phyloP scores from a whole-genome alignment of 1,284 basidiomycete species.

The Cutaneotrichosporon mucoides region DNA sequence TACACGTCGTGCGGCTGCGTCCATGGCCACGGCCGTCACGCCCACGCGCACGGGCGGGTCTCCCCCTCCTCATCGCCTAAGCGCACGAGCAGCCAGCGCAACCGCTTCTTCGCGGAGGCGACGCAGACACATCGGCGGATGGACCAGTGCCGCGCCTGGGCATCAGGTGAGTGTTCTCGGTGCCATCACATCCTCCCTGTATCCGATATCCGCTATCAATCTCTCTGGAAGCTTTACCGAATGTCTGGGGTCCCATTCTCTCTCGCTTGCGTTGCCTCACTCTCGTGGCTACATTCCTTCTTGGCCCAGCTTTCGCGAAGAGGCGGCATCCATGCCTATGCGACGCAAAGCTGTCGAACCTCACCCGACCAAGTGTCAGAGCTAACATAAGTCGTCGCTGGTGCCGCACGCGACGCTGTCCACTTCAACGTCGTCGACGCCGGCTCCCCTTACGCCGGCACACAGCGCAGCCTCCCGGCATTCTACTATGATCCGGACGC shows the following conservation, averaged over 20 bases:
- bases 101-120: neutral
- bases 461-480: neutral
- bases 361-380: neutral
- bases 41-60: no score
- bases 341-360: no score
- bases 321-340: no score
- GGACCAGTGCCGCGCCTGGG: constrained; percentile 15
- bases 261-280: no score
- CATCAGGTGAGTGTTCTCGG: constrained; percentile 7
- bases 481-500: constrained; percentile 3
- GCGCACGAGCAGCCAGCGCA: neutral
- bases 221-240: no score
- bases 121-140: constrained; percentile 2
- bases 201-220: no score
- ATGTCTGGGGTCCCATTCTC: no score
- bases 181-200: neutral
- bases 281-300: no score
- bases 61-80: neutral
- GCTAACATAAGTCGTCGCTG: constrained; percentile 10
- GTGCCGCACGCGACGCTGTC: constrained; percentile 10
- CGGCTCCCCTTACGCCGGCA: neutral
- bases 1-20: constrained; percentile 4
- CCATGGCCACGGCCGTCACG: neutral
- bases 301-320: no score
- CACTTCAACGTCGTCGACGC: neutral